Base-by-base conservation (phyloP, 208 protist genomes). In the Wallacemonas sp. region DNA sequence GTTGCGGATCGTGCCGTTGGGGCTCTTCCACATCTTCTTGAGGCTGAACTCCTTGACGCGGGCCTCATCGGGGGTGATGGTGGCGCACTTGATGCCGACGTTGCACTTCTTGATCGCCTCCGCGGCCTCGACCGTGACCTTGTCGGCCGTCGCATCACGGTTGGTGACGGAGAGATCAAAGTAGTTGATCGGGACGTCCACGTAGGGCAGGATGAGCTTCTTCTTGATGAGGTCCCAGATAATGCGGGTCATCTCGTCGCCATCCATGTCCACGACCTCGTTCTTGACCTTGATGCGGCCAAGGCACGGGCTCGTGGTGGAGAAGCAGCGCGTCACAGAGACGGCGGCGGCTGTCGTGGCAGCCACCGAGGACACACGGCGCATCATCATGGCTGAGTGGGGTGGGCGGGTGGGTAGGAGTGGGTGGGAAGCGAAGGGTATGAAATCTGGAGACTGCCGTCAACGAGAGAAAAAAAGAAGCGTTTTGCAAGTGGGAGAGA, bases 1-100 rank as follows among this genome's bases (percentile, higher is more conserved):
- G 85, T 99, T 99, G 57, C 98, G 92, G 77, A 99, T 99, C 3
- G 98, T 99, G 12, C 98, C 98, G 75, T 99, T 99, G 18, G 98
- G 98, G 57, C 92, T 98, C 76, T 98, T 98, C 97, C 97, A 99
- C 97, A 99, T 99, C 81, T 99, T 92, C 70, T 98, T 98, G 8
- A 99, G 82, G 18, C 90, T 85, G 76, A 98, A 99, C 80, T 99
- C 97, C 79, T 97, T 84, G 44, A 99, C 98, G 45, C 98, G 87
- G 11, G 81, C 91, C 86, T 99, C 97, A 69, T 99, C 97, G 33
- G 98, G 97, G 32, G 98, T 99, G 73, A 99, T 99, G 32, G 98
- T 99, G 45, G 98, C 98, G 73, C 98, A 99, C 79, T 99, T 99
- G 73, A 99, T 98, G 63, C 97, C 98, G 12, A 99, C 97, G 64